Evolutionary conservation across 805 yeast genomes (phyloP).

Genomic region (Wickerhamomyces subpelliculosus): DNA sequence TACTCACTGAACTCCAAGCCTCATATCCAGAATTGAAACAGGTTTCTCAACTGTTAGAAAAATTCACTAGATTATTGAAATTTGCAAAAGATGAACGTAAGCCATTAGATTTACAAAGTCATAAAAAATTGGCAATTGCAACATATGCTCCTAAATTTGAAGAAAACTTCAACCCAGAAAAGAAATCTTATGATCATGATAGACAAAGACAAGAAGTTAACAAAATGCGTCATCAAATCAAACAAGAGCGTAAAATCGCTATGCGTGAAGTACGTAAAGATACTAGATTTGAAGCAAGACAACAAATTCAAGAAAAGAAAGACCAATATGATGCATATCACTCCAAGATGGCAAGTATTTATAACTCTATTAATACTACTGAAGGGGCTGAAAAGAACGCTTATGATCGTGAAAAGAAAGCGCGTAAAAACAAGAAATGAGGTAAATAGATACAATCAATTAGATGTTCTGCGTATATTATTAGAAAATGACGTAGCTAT

Average conservation of each 20-base stretch:
- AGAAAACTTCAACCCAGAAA: slow-evolving; percentile 93
- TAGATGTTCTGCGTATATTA: no score
- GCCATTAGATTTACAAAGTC: slow-evolving; percentile 78
- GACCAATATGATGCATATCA: slow-evolving; percentile 73
- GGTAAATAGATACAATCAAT: neutral
- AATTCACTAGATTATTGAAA: slow-evolving; percentile 42
- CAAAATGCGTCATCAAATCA: slow-evolving; percentile 78
- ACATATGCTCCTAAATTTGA: slow-evolving; percentile 87
- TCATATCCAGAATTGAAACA: slow-evolving; percentile 27
- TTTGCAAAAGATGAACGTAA: slow-evolving; percentile 43
- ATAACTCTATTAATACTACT: slow-evolving; percentile 81
- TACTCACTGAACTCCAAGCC: slow-evolving; percentile 35
- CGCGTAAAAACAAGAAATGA: slow-evolving; percentile 42
- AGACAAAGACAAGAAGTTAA: slow-evolving; percentile 72
- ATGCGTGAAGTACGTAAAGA: slow-evolving; percentile 89
- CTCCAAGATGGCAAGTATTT: slow-evolving; percentile 79
- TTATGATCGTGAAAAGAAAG: slow-evolving; percentile 79
- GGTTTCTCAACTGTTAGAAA: slow-evolving; percentile 30
- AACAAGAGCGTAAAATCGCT: slow-evolving; percentile 85
- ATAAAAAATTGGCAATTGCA: slow-evolving; percentile 77
- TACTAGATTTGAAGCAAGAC: slow-evolving; percentile 78
- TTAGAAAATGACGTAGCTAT: no score
- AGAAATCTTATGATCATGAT: slow-evolving; percentile 83
- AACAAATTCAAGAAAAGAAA: slow-evolving; percentile 74
- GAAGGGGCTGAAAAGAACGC: slow-evolving; percentile 94